These are phyloP conservation scores for Alnus rubra DNA, from an alignment of 306 rosid genomes.

Conservation along the genomic window DNA sequence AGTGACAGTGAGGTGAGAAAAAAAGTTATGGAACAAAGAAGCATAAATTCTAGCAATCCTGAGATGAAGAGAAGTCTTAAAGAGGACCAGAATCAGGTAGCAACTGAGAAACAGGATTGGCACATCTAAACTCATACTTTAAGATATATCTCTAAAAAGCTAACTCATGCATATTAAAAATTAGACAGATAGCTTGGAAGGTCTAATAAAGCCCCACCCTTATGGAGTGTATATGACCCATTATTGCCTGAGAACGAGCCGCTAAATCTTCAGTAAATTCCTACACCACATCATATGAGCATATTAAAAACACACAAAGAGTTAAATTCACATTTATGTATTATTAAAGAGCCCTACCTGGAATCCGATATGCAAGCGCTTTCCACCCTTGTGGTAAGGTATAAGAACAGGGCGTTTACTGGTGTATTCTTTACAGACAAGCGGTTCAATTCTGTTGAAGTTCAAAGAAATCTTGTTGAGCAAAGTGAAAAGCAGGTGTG, in stretches of 20 bases:
- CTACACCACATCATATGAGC: conserved; percentile 38
- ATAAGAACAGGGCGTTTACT: conserved; percentile 74
- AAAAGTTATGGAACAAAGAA: neutral
- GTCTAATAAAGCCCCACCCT: conserved; percentile 55
- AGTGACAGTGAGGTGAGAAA: neutral
- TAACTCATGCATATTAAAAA: neutral
- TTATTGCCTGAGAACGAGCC: conserved; percentile 70
- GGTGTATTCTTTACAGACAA: conserved; percentile 83
- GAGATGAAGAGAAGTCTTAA: conserved; percentile 3
- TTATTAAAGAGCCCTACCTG: conserved; percentile 50
- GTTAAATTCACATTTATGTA: neutral
- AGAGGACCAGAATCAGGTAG: neutral
- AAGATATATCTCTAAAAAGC: neutral
- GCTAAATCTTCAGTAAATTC: conserved; percentile 89
- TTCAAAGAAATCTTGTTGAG: conserved; percentile 14
- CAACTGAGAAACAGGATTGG: neutral
- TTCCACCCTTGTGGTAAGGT: conserved; percentile 97
- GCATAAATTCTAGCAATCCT: neutral
- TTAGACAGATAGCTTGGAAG: neutral
- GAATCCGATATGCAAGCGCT: conserved; percentile 91
- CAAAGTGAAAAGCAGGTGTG: neutral
- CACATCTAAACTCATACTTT: neutral
- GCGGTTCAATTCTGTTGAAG: conserved; percentile 83
- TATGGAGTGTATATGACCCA: conserved; percentile 58
- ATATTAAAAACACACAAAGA: conserved; percentile 10